phyloP scores from a whole-genome alignment of 768 basidiomycete species.

The Termitomyces sp. region DNA sequence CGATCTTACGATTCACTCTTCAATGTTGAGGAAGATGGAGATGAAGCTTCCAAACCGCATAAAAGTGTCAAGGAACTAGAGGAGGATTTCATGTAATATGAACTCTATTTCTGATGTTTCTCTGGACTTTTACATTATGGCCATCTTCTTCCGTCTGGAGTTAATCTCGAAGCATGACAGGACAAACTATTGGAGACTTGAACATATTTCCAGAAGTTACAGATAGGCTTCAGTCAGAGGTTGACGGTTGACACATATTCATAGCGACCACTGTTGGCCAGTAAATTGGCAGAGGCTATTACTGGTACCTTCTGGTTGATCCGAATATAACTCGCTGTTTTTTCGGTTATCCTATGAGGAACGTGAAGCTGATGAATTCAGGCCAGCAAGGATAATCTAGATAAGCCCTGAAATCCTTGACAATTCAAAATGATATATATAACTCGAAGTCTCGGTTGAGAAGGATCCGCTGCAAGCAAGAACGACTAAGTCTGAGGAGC shows the following conservation, averaged over 20 bases:
- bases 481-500: no score
- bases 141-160: not conserved
- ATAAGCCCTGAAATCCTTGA: no score
- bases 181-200: not conserved
- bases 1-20: constrained; percentile 83
- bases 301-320: no score
- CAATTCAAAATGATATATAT: no score
- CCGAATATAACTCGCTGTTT: no score
- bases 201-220: not conserved
- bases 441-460: no score
- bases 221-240: not conserved
- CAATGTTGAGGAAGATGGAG: constrained; percentile 59
- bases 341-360: no score
- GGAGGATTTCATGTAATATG: constrained; percentile 80
- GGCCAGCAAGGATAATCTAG: no score
- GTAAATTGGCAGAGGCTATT: not conserved
- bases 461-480: no score
- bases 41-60: constrained; percentile 30
- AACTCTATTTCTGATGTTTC: not conserved
- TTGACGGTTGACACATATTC: not conserved
- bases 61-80: constrained; percentile 73
- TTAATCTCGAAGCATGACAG: not conserved
- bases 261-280: no score
- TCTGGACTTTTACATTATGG: not conserved
- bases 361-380: no score